Evolutionary conservation across 1,284 basidiomycete genomes (phyloP).

Genomic region (Cronartium quercuum): DNA sequence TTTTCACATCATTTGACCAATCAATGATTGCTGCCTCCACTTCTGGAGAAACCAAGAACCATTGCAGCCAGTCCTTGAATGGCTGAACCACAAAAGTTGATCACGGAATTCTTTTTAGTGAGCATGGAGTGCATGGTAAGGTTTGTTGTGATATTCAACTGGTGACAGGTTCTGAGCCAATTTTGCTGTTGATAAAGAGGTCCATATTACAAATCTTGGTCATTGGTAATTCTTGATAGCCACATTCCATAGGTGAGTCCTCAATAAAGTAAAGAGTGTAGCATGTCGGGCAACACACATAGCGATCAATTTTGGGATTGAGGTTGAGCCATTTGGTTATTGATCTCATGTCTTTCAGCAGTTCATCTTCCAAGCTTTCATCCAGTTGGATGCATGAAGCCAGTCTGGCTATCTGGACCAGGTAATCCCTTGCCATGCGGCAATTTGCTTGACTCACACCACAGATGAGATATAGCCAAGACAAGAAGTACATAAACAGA

Average conservation of each 20-base stretch:
- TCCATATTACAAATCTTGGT: not conserved
- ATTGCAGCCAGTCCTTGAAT: constrained; percentile 3
- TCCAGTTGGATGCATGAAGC: not conserved
- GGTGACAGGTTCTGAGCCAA: not conserved
- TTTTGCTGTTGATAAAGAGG: not conserved
- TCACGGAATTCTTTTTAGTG: not conserved
- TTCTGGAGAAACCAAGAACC: not conserved
- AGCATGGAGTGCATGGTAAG: not conserved
- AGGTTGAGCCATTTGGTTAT: not conserved
- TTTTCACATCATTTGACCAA: not conserved
- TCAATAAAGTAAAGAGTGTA: not conserved
- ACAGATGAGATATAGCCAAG: constrained; percentile 18
- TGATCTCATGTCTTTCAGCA: not conserved
- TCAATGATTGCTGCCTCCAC: not conserved
- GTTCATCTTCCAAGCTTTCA: not conserved
- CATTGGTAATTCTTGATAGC: not conserved
- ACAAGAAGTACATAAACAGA: not conserved
- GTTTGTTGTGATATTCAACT: not conserved
- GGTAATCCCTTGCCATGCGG: not conserved
- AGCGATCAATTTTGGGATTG: not conserved
- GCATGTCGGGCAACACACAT: not conserved
- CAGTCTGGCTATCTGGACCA: not conserved
- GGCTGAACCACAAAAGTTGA: constrained; percentile 1
- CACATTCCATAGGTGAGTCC: not conserved
- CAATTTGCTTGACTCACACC: constrained; percentile 20